Percentiles rank a stretch among this genome's conserved stretches.
Evolutionary conservation across 805 yeast species (phyloP).

Genomic region (Starmerella khaoyaiensis): DNA sequence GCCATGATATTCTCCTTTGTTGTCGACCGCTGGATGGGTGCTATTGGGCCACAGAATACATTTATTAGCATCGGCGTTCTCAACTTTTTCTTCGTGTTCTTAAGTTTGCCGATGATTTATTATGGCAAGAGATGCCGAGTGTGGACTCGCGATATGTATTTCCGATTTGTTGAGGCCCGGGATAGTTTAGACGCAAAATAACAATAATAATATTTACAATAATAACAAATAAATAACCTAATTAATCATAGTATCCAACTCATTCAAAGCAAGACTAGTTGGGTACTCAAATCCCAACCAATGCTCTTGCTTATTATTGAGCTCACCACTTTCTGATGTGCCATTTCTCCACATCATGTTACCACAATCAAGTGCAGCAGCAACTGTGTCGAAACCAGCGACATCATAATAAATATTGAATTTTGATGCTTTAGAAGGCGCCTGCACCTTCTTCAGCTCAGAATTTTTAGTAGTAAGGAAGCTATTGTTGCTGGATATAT

Average conservation of each 20-base stretch:
- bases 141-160: slow-evolving; percentile 22
- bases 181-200: slow-evolving; percentile 16
- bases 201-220: not conserved
- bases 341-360: not conserved
- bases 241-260: slow-evolving; percentile 22
- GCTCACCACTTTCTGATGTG: not conserved
- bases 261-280: slow-evolving; percentile 22
- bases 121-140: slow-evolving; percentile 32
- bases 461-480: no score
- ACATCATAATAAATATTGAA: slow-evolving; percentile 25
- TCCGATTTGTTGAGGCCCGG: slow-evolving; percentile 23
- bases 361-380: slow-evolving; percentile 11
- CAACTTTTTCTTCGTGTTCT: slow-evolving; percentile 32
- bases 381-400: slow-evolving; percentile 14
- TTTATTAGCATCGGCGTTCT: slow-evolving; percentile 42
- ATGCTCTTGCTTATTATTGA: slow-evolving; percentile 10
- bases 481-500: no score
- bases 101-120: slow-evolving; percentile 32
- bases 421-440: not conserved
- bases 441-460: no score
- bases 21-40: slow-evolving; percentile 45
- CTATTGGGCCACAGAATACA: slow-evolving; percentile 42
- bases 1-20: slow-evolving; percentile 39
- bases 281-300: slow-evolving; percentile 20
- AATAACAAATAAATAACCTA: slow-evolving; percentile 19